These are phyloP conservation scores for Colletotrichum musicola DNA, from an alignment of 2,329 filamentous ascomycete species.

Conservation along the genomic window DNA sequence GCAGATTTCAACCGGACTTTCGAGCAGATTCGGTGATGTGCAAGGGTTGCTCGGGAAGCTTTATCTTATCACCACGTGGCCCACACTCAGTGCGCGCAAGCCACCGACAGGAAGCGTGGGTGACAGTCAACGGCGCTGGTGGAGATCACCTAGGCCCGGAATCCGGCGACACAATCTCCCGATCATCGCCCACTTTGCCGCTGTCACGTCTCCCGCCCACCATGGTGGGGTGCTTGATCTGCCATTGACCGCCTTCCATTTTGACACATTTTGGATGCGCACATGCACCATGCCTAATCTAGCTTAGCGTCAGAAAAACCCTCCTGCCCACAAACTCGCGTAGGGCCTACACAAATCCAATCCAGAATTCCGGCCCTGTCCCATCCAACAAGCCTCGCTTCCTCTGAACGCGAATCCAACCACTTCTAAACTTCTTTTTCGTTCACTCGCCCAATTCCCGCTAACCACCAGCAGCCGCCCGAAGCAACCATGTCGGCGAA, in stretches of 20 bases:
- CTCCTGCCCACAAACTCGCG: conserved; percentile 38
- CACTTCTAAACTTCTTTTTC: conserved; percentile 37
- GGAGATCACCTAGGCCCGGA: neutral
- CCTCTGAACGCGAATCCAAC: conserved; percentile 33
- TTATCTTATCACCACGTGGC: conserved; percentile 53
- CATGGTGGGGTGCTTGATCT: neutral
- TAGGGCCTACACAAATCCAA: conserved; percentile 55
- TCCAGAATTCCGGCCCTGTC: conserved; percentile 2
- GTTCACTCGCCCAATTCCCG: conserved; percentile 44
- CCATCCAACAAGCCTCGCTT: conserved; percentile 22
- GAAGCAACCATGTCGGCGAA: conserved; percentile 76
- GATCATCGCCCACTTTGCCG: neutral
- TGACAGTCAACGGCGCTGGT: neutral
- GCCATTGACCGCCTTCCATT: conserved; percentile 2
- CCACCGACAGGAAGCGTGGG: too few relatives aligned
- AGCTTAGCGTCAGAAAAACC: neutral
- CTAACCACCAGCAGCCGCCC: conserved; percentile 39
- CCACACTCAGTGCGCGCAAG: conserved; percentile 3
- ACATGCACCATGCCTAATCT: conserved; percentile 3
- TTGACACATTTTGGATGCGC: neutral
- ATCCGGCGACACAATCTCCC: neutral
- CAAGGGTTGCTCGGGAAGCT: conserved; percentile 18
- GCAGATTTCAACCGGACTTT: conserved; percentile 48
- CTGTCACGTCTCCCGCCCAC: neutral
- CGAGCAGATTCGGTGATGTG: conserved; percentile 54